Base-by-base conservation (phyloP, 1,139 yeast species). In the Casaregolazyma lundiana region DNA sequence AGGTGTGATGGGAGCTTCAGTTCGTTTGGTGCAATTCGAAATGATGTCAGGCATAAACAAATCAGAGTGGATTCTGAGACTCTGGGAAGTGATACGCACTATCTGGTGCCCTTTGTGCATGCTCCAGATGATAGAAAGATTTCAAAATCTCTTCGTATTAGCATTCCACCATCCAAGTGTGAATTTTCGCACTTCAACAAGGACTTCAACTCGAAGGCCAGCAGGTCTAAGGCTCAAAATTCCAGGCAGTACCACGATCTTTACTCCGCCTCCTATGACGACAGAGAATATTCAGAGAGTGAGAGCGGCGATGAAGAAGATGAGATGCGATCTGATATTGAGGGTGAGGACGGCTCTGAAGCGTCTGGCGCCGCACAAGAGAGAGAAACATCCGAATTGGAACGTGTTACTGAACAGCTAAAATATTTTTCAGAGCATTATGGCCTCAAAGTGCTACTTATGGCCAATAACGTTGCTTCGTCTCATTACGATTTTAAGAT, bases 21-120 rank as follows among this genome's bases (percentile, higher is more conserved):
- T 0, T 81, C 88, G 0, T 87, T 86, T 68, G 82, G 80, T 1
- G 78, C 84, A 43, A 67, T 87, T 6, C 73, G 85, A 54, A 84
- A 81, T 54, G 94, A 84, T 35, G 47, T 50, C 19, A 36, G 29
- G 6, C 35, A 43, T 15, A 53, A 53, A 8, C 48, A 51, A 5
- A 44, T 59, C 16, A 38, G 38, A 6, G 48, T 60, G n/a, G 55
- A 51, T 13, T 37, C 44, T 4, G 41, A 56, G 2, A 47, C 45
- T 5, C 43, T 61, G 13, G 46, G 50, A 8, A 60, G 55, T 17
- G 66, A 62, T 47, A 40, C 61, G 37, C 62, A 61, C 41, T 49
- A 49, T 24, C 44, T 56, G 41, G 51, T 61, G 19, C 57, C 66
- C 2, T 63, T 58, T 48, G 54, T 50, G 2, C 48, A 48, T 2